phyloP scores from a whole-genome alignment of 176 grass and related monocot species.

The Zoysia pacifica region DNA sequence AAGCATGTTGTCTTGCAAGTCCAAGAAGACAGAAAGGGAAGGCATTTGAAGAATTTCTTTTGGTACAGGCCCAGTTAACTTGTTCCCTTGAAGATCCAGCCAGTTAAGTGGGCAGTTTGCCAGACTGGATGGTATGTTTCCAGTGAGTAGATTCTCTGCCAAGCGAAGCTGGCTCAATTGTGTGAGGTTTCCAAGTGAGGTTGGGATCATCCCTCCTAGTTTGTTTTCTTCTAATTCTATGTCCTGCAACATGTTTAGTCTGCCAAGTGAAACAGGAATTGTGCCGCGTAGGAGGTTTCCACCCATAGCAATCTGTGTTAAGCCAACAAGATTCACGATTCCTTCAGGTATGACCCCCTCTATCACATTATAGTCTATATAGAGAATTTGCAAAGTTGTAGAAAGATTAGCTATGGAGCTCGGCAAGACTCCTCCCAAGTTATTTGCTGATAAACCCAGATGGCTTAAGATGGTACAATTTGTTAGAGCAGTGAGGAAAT shows the following conservation, averaged over 20 bases:
- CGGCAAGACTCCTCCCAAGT: not conserved
- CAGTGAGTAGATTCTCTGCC: not conserved
- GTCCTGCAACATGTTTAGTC: slow-evolving; percentile 6
- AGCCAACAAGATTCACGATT: not conserved
- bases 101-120: not conserved
- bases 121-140: not conserved
- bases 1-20: not conserved
- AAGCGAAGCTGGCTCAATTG: not conserved
- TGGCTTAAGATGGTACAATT: slow-evolving; percentile 1
- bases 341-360: not conserved
- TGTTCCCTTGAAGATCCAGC: slow-evolving; percentile 4
- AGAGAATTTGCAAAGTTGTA: not conserved
- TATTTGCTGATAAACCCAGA: not conserved
- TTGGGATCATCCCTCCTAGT: not conserved
- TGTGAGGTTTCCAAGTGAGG: slow-evolving; percentile 5
- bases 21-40: not conserved
- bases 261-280: not conserved
- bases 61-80: not conserved
- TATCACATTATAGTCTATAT: not conserved
- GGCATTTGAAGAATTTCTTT: slow-evolving; percentile 8
- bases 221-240: not conserved
- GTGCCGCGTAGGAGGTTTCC: not conserved
- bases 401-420: slow-evolving; percentile 7
- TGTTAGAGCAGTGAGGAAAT: not conserved
- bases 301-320: not conserved